Evolutionary conservation across 2,329 filamentous ascomycete genomes (phyloP).

Genomic region (Apiospora hydei): DNA sequence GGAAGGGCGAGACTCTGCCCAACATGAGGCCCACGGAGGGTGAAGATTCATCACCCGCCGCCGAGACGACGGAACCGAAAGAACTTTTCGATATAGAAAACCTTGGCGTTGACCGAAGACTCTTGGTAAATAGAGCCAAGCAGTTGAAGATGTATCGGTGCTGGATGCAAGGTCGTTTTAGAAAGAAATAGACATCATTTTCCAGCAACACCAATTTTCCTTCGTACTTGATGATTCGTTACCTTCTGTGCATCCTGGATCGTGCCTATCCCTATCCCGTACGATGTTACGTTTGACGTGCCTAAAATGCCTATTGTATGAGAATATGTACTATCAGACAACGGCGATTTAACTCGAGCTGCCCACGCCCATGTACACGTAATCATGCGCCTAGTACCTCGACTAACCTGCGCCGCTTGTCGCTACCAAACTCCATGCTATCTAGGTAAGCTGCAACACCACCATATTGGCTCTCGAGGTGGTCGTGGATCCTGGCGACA

Average conservation of each 20-base stretch:
- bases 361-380: background rate
- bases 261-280: background rate
- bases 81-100: constrained; percentile 74
- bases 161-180: constrained; percentile 89
- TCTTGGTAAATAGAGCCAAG: constrained; percentile 90
- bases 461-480: constrained; percentile 69
- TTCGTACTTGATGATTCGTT: background rate
- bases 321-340: too few relatives aligned
- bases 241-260: too few relatives aligned
- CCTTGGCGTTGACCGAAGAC: constrained; percentile 83
- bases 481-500: constrained; percentile 62
- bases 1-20: constrained; percentile 54
- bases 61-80: constrained; percentile 14
- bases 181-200: constrained; percentile 62
- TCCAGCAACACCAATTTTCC: background rate
- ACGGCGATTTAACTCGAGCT: background rate
- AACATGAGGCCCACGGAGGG: constrained; percentile 38
- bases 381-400: constrained; percentile 51
- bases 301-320: too few relatives aligned
- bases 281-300: too few relatives aligned
- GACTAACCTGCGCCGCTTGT: constrained; percentile 50
- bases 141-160: constrained; percentile 98
- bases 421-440: constrained; percentile 62
- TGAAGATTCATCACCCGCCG: constrained; percentile 28
- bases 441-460: constrained; percentile 72